Evolutionary conservation across 2,329 filamentous ascomycete species (phyloP).

Genomic region (Fusarium vanettenii): DNA sequence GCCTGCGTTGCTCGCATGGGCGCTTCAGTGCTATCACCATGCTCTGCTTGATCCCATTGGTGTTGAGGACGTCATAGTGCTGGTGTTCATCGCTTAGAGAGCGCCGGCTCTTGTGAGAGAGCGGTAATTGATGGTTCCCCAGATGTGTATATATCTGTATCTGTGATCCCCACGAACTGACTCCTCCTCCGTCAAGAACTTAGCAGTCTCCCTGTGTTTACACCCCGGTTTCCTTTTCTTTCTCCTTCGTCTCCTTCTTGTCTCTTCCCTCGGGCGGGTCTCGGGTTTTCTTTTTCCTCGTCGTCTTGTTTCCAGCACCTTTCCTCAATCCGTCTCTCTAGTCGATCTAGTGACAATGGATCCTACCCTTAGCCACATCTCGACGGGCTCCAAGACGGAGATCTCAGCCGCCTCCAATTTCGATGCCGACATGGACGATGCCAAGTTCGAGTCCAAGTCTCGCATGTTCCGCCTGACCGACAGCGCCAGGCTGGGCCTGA

Average conservation of each 20-base stretch:
- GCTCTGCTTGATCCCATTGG: constrained; percentile 32
- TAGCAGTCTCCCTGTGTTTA: background rate
- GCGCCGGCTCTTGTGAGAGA: constrained; percentile 11
- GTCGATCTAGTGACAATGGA: constrained; percentile 20
- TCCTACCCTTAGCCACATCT: constrained; percentile 34
- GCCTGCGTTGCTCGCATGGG: constrained; percentile 40
- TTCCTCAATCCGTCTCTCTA: constrained; percentile 8
- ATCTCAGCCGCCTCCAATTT: constrained; percentile 58
- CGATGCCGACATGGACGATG: constrained; percentile 57
- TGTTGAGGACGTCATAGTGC: constrained; percentile 2
- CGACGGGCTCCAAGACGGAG: constrained; percentile 52
- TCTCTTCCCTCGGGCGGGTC: constrained; percentile 18
- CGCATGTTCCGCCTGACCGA: constrained; percentile 56
- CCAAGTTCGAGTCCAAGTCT: constrained; percentile 52
- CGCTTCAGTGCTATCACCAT: constrained; percentile 35
- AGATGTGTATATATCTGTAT: constrained; percentile 36
- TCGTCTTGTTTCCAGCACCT: background rate
- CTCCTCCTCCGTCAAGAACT: background rate
- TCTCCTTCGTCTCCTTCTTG: constrained; percentile 10
- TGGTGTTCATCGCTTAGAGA: constrained; percentile 27
- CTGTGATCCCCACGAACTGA: constrained; percentile 9
- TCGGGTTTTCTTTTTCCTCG: constrained; percentile 19
- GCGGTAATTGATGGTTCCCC: constrained; percentile 23
- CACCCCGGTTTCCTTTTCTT: constrained; percentile 3
- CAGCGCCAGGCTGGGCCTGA: constrained; percentile 59